Percentiles rank a stretch among this genome's conserved stretches.
These are phyloP conservation scores for Russula virescens DNA, from an alignment of 768 basidiomycete genomes.

Conservation along the genomic window DNA sequence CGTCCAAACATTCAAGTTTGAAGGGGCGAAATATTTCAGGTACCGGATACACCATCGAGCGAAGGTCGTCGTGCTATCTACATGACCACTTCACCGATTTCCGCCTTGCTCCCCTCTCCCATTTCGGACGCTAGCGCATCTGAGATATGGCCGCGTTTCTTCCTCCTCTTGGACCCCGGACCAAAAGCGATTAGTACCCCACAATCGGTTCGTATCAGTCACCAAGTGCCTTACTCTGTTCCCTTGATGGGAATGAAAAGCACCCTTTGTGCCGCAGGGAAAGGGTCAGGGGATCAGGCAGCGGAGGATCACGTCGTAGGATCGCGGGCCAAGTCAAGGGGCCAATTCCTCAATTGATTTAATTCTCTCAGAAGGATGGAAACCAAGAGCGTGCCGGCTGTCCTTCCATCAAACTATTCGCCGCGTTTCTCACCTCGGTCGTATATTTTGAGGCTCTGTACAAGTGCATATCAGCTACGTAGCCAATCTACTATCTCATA, in stretches of 20 bases:
- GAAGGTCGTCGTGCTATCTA: background rate
- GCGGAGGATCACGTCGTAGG: slow-evolving; percentile 25
- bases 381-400: slow-evolving; percentile 8
- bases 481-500: slow-evolving; percentile 39
- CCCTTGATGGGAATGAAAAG: slow-evolving; percentile 42
- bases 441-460: slow-evolving; percentile 39
- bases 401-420: slow-evolving; percentile 47
- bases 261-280: slow-evolving; percentile 53
- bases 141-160: background rate
- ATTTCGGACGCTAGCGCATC: background rate
- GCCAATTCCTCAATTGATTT: background rate
- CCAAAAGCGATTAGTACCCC: slow-evolving; percentile 34
- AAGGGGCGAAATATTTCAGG: too few relatives aligned
- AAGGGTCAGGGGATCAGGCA: slow-evolving; percentile 54
- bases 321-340: slow-evolving; percentile 3
- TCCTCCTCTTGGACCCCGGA: slow-evolving; percentile 33
- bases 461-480: background rate
- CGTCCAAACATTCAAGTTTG: too few relatives aligned
- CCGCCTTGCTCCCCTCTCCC: background rate
- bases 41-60: background rate
- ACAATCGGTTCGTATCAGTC: background rate
- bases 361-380: background rate
- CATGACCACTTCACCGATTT: background rate
- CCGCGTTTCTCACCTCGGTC: slow-evolving; percentile 47
- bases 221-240: slow-evolving; percentile 36